phyloP scores from a whole-genome alignment of 2,329 filamentous ascomycete genomes.

The Capronia americana region DNA sequence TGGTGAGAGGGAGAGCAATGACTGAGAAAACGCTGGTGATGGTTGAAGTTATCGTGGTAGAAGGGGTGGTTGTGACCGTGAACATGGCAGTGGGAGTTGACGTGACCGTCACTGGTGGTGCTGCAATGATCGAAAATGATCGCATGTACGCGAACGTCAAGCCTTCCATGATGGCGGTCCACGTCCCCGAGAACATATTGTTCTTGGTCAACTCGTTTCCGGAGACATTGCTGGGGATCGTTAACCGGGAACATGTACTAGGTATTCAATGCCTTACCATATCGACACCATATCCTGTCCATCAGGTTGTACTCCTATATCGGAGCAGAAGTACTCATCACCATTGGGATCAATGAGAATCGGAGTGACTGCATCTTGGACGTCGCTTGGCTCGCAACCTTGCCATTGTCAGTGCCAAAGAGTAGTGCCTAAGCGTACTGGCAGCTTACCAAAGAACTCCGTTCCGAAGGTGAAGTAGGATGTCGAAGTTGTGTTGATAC shows the following conservation, averaged over 20 bases:
- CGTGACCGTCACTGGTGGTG: slow-evolving; percentile 32
- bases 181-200: slow-evolving; percentile 36
- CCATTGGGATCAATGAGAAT: slow-evolving; percentile 37
- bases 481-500: slow-evolving; percentile 35
- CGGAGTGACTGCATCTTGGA: slow-evolving; percentile 34
- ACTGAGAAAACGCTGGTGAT: slow-evolving; percentile 29
- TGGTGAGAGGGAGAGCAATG: slow-evolving; percentile 27
- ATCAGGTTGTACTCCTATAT: slow-evolving; percentile 35
- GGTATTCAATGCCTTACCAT: slow-evolving; percentile 28
- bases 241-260: slow-evolving; percentile 11
- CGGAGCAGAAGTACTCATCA: slow-evolving; percentile 39
- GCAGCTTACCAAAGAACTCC: slow-evolving; percentile 32
- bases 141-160: slow-evolving; percentile 38
- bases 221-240: slow-evolving; percentile 30
- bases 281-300: slow-evolving; percentile 33
- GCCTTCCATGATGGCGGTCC: slow-evolving; percentile 37
- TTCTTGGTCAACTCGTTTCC: slow-evolving; percentile 34
- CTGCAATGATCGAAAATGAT: slow-evolving; percentile 35
- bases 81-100: slow-evolving; percentile 33
- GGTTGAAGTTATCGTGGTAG: slow-evolving; percentile 31
- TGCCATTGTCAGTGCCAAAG: slow-evolving; percentile 20
- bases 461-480: slow-evolving; percentile 38
- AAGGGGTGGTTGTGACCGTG: slow-evolving; percentile 31
- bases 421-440: background rate
- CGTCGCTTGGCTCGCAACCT: slow-evolving; percentile 34